Conservation (phyloP, 1,139 yeast genomes). For the Blastobotrys petasosporus region DNA sequence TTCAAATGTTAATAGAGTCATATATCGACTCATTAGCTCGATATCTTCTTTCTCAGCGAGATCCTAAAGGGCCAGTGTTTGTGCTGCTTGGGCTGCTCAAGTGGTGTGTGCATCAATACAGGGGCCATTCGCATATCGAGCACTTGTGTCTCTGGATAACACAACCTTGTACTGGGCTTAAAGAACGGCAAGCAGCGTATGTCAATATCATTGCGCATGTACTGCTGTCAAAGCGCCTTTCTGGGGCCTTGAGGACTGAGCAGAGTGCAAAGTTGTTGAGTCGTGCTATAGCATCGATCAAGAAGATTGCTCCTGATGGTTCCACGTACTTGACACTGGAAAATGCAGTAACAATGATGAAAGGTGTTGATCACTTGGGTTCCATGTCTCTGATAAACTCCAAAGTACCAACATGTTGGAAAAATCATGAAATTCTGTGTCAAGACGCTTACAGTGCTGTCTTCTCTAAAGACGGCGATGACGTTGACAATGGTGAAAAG, state of each 20-base stretch:
- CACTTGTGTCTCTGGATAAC: conserved; percentile 4
- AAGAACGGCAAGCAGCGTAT: neutral
- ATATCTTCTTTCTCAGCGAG: too few relatives aligned
- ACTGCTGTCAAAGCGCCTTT: neutral
- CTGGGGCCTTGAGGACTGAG: neutral
- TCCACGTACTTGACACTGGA: neutral
- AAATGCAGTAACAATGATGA: conserved; percentile 2
- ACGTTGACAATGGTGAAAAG: too few relatives aligned
- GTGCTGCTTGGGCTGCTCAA: neutral
- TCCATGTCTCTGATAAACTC: neutral
- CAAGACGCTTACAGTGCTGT: conserved; percentile 15
- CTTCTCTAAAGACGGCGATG: neutral
- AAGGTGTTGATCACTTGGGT: neutral
- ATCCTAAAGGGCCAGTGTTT: too few relatives aligned
- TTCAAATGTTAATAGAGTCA: too few relatives aligned
- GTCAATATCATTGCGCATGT: conserved; percentile 1
- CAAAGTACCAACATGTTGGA: conserved; percentile 11
- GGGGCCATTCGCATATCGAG: conserved; percentile 7
- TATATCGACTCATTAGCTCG: too few relatives aligned
- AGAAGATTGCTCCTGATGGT: neutral
- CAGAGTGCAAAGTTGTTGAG: neutral
- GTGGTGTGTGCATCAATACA: conserved; percentile 4
- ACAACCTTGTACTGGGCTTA: neutral
- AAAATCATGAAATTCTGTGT: conserved; percentile 3
- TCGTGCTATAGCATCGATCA: conserved; percentile 3